Evolutionary conservation across 495 filamentous ascomycete species (phyloP), one percentile per base, ranked within the genome.

Genomic region (Neurospora intermedia): DNA sequence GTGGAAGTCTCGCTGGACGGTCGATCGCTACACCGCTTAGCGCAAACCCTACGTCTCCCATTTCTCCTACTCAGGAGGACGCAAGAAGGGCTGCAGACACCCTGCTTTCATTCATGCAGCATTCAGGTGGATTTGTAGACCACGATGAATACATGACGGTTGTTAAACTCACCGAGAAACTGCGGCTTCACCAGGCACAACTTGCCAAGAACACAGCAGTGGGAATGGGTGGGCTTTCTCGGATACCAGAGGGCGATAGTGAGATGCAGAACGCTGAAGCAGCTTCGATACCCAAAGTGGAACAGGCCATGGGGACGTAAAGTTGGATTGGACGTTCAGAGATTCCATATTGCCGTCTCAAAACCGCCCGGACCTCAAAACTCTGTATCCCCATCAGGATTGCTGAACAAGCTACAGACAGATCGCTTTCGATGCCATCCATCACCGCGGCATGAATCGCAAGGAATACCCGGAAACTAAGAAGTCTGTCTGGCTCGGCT

Each of bases 11-110:
- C 73, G 77, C 80, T 66, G 84, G 82, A 27, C 79, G 85, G 59
- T 82, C 85, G 6, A 81, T 81, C 3, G 83, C 79, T 16, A 85
- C 84, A 1, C 79, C 83, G 0, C 69, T 82, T 8, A 82, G 82
- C 39, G 79, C 83, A 0, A 81, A 81, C 59, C 82, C 82, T 5
- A 87, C 84, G 2, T 84, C 84, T 41, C 86, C 84, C 2, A 83
- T 84, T n/a, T 91, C 91, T 0, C 94, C 94, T 0, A 94, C 92
- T 1, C 93, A 94, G 78, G 96, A 98, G 74, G 95, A 99, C 78
- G 96, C 96, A 1, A 86, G 91, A 39, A 87, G 88, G 43, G 96
- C 96, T 3, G 86, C 97, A 27, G 94, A 98, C 77, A 87, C 95
- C 15, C 87, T 98, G 1, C 88, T 97, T 82, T 91, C 85, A 71